phyloP scores from a whole-genome alignment of 2,329 filamentous ascomycete genomes.

The Triangularia setosa region DNA sequence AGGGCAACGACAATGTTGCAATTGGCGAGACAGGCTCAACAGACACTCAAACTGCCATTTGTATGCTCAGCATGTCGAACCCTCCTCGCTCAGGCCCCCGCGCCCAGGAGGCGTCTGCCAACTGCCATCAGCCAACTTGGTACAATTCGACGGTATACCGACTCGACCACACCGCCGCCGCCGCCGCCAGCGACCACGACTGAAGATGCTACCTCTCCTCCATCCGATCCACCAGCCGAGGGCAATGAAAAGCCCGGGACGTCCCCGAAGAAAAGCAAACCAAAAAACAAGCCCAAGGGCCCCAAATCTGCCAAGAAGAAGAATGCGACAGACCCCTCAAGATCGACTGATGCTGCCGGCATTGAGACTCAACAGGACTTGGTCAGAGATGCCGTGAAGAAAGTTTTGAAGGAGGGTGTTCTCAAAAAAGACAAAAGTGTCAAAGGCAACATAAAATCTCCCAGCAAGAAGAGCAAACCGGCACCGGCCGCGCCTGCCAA shows the following conservation, averaged over 20 bases:
- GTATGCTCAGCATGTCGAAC: constrained; percentile 23
- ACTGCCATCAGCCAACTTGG: constrained; percentile 6
- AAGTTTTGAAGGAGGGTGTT: background rate
- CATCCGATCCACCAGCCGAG: background rate
- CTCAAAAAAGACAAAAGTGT: background rate
- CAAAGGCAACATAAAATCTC: background rate
- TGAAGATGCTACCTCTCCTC: background rate
- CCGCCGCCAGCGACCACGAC: background rate
- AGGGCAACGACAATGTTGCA: constrained; percentile 18
- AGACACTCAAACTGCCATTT: constrained; percentile 14
- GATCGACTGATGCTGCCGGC: background rate
- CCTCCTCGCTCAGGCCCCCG: constrained; percentile 10
- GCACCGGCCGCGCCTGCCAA: background rate
- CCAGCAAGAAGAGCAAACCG: constrained; percentile 10
- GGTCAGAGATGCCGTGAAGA: background rate
- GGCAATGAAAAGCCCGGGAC: background rate
- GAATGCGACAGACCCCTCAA: background rate
- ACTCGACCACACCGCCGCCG: constrained; percentile 6
- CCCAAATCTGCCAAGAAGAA: constrained; percentile 3
- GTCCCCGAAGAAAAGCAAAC: background rate
- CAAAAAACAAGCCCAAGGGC: constrained; percentile 3
- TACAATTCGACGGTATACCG: constrained; percentile 10
- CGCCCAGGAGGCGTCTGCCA: constrained; percentile 1
- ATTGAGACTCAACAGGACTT: background rate
- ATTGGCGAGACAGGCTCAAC: constrained; percentile 15